These are phyloP conservation scores for Agrocybe chaxingu DNA, from an alignment of 768 basidiomycete genomes.

Conservation along the genomic window DNA sequence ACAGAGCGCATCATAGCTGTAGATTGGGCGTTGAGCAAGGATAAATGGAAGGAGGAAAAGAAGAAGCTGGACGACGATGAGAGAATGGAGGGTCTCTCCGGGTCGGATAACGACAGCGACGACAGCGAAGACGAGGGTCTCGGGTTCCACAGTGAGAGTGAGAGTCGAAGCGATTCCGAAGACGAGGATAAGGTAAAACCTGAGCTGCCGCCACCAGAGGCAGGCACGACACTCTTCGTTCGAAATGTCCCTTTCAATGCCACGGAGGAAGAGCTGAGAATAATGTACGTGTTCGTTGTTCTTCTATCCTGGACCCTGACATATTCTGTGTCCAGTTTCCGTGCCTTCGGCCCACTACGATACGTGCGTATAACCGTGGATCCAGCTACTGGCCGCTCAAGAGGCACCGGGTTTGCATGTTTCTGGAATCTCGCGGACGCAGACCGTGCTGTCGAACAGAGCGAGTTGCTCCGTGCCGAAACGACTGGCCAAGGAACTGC, in stretches of 20 bases:
- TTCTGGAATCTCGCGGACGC: conserved; percentile 95
- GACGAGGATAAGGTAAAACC: conserved; percentile 45
- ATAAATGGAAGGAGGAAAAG: conserved; percentile 83
- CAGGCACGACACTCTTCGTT: conserved; percentile 90
- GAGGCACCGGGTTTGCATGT: conserved; percentile 95
- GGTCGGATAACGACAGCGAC: conserved; percentile 26
- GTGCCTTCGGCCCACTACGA: conserved; percentile 85
- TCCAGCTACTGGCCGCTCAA: conserved; percentile 74
- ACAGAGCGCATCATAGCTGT: conserved; percentile 78
- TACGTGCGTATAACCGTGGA: conserved; percentile 93
- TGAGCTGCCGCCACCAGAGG: conserved; percentile 76
- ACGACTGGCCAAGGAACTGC: conserved; percentile 42
- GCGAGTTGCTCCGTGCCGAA: conserved; percentile 66
- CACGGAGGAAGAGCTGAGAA: conserved; percentile 88
- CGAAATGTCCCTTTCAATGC: conserved; percentile 91
- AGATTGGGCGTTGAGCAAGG: conserved; percentile 95
- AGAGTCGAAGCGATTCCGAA: conserved; percentile 36
- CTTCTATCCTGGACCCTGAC: neutral
- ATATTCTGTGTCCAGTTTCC: conserved; percentile 56
- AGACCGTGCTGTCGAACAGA: conserved; percentile 78
- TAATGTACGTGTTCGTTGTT: conserved; percentile 52
- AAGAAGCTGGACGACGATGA: conserved; percentile 44
- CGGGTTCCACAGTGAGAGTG: conserved; percentile 40
- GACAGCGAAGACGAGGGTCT: conserved; percentile 39
- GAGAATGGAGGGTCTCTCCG: conserved; percentile 32